These are phyloP conservation scores for Pseudogymnoascus sp. DNA, from an alignment of 2,329 filamentous ascomycete genomes.

Conservation along the genomic window DNA sequence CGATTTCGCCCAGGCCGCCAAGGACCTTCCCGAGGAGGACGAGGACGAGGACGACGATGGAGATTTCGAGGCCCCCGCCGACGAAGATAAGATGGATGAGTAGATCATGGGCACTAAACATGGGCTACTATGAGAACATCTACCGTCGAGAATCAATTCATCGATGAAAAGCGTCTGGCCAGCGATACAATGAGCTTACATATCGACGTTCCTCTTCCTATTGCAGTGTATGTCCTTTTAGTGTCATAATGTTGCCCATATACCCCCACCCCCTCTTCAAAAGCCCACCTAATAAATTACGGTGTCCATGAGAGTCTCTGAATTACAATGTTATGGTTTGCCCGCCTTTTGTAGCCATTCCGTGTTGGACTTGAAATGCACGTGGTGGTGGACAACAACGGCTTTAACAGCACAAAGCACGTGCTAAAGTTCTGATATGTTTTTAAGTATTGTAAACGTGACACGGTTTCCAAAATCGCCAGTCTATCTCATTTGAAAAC, in stretches of 20 bases:
- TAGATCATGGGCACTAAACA: slow-evolving; percentile 14
- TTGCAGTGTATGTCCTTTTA: neutral
- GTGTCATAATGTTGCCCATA: neutral
- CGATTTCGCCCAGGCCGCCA: slow-evolving; percentile 84
- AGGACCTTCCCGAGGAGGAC: slow-evolving; percentile 65
- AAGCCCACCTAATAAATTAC: neutral
- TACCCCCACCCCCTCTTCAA: neutral
- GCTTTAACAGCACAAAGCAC: neutral
- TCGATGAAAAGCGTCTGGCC: slow-evolving; percentile 7
- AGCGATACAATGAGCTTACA: neutral
- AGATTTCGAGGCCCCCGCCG: slow-evolving; percentile 52
- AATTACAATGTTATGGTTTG: neutral
- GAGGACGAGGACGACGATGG: slow-evolving; percentile 74
- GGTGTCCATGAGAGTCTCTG: neutral
- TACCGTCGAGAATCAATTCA: neutral
- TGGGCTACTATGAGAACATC: neutral
- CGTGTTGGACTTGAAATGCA: neutral
- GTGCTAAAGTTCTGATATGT: slow-evolving; percentile 2
- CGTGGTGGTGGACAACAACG: neutral
- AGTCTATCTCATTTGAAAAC: neutral
- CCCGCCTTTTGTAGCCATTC: neutral
- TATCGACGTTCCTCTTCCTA: neutral
- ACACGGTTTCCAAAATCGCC: slow-evolving; percentile 4
- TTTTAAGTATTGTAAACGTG: slow-evolving; percentile 1
- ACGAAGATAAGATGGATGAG: slow-evolving; percentile 64